Evolutionary conservation across 345 rosid genomes (phyloP).

Genomic region (Balakata baccata): DNA sequence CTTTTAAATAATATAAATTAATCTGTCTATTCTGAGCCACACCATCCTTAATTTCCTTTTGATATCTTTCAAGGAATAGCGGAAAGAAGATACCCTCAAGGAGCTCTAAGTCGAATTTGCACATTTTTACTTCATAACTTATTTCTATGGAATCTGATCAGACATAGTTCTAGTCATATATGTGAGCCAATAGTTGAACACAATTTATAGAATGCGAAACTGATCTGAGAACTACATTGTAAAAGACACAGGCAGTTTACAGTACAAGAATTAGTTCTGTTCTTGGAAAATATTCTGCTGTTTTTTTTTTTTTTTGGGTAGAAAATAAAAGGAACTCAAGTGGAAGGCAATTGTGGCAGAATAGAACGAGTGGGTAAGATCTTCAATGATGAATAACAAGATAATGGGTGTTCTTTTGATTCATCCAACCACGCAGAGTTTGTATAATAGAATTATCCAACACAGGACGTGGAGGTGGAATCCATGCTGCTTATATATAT

Average conservation of each 20-base stretch:
- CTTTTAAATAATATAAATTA: too few relatives aligned
- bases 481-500: neutral
- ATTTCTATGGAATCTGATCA: neutral
- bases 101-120: too few relatives aligned
- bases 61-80: neutral
- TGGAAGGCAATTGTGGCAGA: neutral
- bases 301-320: neutral
- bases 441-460: neutral
- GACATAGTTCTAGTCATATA: neutral
- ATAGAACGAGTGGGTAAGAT: neutral
- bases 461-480: conserved; percentile 4
- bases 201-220: neutral
- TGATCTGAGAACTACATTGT: neutral
- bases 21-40: neutral
- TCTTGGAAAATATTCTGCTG: neutral
- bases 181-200: neutral
- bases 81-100: neutral
- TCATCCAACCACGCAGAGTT: too few relatives aligned
- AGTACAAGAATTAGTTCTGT: neutral
- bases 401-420: neutral
- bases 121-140: neutral
- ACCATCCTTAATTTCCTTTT: neutral
- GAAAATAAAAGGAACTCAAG: neutral
- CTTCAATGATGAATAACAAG: conserved; percentile 3
- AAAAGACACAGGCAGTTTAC: neutral